Conservation (phyloP, 768 basidiomycete genomes). For the Tricholomella constricta region DNA sequence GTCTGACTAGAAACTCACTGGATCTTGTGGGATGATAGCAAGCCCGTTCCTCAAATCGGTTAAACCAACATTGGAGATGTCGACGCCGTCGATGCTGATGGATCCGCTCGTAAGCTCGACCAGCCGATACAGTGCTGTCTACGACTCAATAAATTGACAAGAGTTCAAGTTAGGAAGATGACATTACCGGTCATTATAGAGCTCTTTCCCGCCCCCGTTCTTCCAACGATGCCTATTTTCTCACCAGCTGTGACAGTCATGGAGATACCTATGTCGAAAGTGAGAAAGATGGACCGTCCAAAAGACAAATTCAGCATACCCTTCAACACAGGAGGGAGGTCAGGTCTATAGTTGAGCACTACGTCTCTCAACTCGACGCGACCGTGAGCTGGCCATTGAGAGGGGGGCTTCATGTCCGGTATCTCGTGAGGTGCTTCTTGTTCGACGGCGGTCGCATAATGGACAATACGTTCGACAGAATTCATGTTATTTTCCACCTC, state of each 20-base stretch:
- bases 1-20: constrained; percentile 44
- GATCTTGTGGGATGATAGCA: constrained; percentile 85
- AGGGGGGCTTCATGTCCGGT: constrained; percentile 56
- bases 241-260: constrained; percentile 75
- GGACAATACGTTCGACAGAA: constrained; percentile 80
- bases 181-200: constrained; percentile 79
- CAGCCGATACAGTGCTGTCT: constrained; percentile 79
- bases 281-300: not conserved
- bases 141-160: constrained; percentile 12
- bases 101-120: constrained; percentile 78
- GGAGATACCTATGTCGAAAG: constrained; percentile 40
- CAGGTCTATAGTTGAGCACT: constrained; percentile 81
- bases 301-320: constrained; percentile 30
- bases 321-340: constrained; percentile 86
- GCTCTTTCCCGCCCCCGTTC: constrained; percentile 88
- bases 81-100: constrained; percentile 80
- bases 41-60: constrained; percentile 66
- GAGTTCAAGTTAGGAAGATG: not conserved
- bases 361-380: constrained; percentile 74
- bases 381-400: constrained; percentile 77
- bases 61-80: constrained; percentile 81
- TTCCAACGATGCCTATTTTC: constrained; percentile 90
- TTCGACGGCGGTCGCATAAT: constrained; percentile 80
- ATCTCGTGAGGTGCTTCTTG: constrained; percentile 78
- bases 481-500: constrained; percentile 97